Evolutionary conservation across 805 yeast genomes (phyloP).

Genomic region (Ogataea nonfermentans): DNA sequence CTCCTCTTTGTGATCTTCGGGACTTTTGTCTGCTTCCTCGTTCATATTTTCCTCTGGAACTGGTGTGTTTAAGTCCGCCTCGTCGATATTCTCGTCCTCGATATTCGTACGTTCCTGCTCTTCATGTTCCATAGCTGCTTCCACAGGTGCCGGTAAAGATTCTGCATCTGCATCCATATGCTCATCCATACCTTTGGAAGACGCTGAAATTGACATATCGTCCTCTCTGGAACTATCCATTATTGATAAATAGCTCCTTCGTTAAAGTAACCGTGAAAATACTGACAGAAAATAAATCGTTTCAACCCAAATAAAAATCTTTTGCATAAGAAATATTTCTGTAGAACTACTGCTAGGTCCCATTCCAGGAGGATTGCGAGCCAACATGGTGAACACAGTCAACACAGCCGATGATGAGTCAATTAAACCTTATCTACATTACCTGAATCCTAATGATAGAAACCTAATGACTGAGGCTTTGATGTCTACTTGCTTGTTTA

Average conservation of each 20-base stretch:
- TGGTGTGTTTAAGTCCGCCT: too few relatives aligned
- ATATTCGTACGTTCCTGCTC: too few relatives aligned
- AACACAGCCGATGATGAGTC: conserved; percentile 28
- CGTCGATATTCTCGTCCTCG: too few relatives aligned
- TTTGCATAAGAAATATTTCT: neutral
- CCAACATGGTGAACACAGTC: neutral
- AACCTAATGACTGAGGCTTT: conserved; percentile 10
- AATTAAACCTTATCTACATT: conserved; percentile 37
- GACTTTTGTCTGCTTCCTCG: too few relatives aligned
- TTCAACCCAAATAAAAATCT: neutral
- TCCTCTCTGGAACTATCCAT: conserved; percentile 1
- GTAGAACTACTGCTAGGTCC: neutral
- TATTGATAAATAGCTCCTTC: neutral
- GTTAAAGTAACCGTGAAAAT: conserved; percentile 1
- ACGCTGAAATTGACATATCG: neutral
- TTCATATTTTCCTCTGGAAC: too few relatives aligned
- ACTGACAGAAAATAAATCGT: conserved; percentile 6
- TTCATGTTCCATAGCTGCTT: too few relatives aligned
- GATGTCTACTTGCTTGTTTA: conserved; percentile 5
- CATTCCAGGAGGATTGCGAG: conserved; percentile 2
- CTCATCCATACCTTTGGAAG: neutral
- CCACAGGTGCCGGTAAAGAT: too few relatives aligned
- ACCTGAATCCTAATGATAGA: conserved; percentile 32
- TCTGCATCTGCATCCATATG: too few relatives aligned
- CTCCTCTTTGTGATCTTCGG: neutral